Evolutionary conservation across 148 eudicot genomes (phyloP).

Genomic region (Vaccinium darrowii): DNA sequence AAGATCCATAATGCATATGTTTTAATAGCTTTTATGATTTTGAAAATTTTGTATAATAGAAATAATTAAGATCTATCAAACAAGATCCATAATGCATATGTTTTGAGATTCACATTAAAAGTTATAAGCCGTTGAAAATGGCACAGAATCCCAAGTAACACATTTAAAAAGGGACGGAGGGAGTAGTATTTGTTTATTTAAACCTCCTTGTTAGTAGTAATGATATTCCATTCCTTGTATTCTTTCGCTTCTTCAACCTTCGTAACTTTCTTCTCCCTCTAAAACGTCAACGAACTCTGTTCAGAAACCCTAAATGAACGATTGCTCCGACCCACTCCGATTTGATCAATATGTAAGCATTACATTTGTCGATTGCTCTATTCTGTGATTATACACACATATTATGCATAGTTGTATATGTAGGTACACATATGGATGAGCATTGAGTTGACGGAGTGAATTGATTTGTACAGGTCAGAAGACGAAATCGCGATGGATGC

Average conservation of each 20-base stretch:
- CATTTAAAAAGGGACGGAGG: too few species aligned
- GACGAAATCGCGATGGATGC: slow-evolving; percentile 61
- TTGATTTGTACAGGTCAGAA: slow-evolving; percentile 39
- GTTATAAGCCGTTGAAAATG: too few species aligned
- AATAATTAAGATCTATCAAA: too few species aligned
- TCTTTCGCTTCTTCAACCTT: neutral
- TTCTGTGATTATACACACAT: neutral
- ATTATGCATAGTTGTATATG: too few species aligned
- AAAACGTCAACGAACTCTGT: neutral
- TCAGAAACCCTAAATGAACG: slow-evolving; percentile 6
- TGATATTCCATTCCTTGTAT: neutral
- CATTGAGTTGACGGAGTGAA: neutral
- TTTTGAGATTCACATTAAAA: too few species aligned
- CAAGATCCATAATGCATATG: too few species aligned
- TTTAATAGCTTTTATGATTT: too few species aligned
- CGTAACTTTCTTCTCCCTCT: neutral
- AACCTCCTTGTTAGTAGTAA: neutral
- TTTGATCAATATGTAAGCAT: slow-evolving; percentile 19
- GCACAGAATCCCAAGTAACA: too few species aligned
- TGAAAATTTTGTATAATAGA: too few species aligned
- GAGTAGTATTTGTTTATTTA: neutral
- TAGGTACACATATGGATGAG: neutral
- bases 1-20: too few species aligned
- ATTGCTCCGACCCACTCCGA: neutral
- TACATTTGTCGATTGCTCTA: neutral